Base-by-base conservation (phyloP, 2,329 filamentous ascomycete species). In the Lachnellula subtilissima region DNA sequence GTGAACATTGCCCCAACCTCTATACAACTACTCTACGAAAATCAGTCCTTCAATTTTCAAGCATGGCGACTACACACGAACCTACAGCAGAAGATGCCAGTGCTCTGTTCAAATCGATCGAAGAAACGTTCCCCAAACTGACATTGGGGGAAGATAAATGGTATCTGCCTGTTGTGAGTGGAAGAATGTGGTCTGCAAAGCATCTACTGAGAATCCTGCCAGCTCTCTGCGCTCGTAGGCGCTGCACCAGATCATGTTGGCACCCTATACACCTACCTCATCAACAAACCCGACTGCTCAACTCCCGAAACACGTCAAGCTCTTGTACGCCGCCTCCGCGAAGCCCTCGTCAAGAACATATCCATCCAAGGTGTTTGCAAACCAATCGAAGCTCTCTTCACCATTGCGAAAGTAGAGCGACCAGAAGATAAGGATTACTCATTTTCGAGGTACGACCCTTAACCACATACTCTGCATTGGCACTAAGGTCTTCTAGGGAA, bases 291-390 rank as follows among this genome's bases (percentile, higher is more conserved):
- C 0, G 68, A 74, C 42, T 78, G 75, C 62, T 62, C 70, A 1
- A 76, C 74, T 0, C 59, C 76, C 0, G 71, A 70, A 1, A 67
- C 75, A 14, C 74, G 81, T 11, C 70, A 81, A 62, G 67, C 66
- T 0, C 71, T 84, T 7, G 71, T 83, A 53, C 75, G 76, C 2
- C 71, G 79, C 2, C 63, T 84, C 2, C 76, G 84, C 45, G 84
- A 87, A 68, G 77, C 76, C 0, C 71, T 87, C 12, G 68, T 87
- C 56, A 86, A 87, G 69, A 70, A 76, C n/a, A 74, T 83, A 11
- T 72, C 74, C 12, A 72, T 86, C 2, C 75, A 84, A 15, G 84
- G 84, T 0, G 81, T 86, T 0, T 84, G 81, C 68, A 86, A 84
- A 64, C 82, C 83, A 7, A 69, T 87, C 4, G 82, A 85, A 62